Base-by-base conservation (phyloP, 371 early-diverging fungal genomes). In the Zopfochytrium polystomum region DNA sequence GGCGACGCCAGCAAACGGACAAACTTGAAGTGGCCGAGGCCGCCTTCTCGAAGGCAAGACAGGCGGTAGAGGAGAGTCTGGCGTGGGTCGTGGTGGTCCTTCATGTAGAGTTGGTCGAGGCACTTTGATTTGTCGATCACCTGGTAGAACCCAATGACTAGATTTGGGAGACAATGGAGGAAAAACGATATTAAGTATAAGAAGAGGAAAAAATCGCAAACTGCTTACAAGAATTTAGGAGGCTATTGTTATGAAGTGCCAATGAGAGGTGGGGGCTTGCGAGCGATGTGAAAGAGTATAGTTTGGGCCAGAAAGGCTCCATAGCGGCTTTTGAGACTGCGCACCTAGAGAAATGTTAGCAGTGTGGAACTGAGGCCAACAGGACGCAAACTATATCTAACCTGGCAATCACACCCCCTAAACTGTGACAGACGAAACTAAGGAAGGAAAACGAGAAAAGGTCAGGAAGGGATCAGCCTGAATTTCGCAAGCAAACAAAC, bases 341-440 rank as follows among this genome's bases (percentile, higher is more conserved):
- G 45, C 68, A 68, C 45, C 66, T n/a, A n/a, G n/a, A n/a, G n/a
- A n/a, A n/a, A n/a, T n/a, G n/a, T n/a, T n/a, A n/a, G n/a, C n/a
- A n/a, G n/a, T n/a, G n/a, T n/a, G n/a, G n/a, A n/a, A n/a, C n/a
- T n/a, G n/a, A n/a, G n/a, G n/a, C n/a, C n/a, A n/a, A n/a, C n/a
- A n/a, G n/a, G n/a, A n/a, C n/a, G n/a, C n/a, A n/a, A n/a, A n/a
- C n/a, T n/a, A n/a, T n/a, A n/a, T n/a, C n/a, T n/a, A n/a, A n/a
- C n/a, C n/a, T 45, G 26, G 68, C 63, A 25, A 72, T 66, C 11
- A 72, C 23, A 31, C 72, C 72, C 13, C 72, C 72, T 1, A 72
- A 56, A 30, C 60, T 60, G 35, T 72, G 72, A 43, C 72, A 72
- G 1, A 72, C 63, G 60, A 72, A 72, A 42, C 71, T 71, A 13